These are phyloP conservation scores for Tillandsia leiboldiana DNA, from an alignment of 176 grass and related monocot genomes.

Conservation along the genomic window DNA sequence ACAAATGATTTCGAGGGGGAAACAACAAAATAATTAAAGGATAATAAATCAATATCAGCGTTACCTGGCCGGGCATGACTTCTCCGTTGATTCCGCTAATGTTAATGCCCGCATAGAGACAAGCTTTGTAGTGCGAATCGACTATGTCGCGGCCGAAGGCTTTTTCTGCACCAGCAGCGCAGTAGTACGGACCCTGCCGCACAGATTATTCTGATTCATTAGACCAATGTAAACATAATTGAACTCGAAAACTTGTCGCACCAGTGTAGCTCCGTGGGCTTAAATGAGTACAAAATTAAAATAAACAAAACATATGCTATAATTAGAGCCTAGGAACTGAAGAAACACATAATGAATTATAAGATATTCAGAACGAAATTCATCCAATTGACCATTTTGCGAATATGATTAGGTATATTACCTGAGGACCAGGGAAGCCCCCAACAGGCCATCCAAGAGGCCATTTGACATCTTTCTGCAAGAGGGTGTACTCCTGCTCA, in stretches of 20 bases:
- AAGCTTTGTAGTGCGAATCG: conserved; percentile 92
- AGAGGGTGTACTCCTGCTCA: conserved; percentile 98
- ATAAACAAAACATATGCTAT: no score
- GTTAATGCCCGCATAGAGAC: conserved; percentile 76
- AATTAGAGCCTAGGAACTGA: no score
- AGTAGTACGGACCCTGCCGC: conserved; percentile 89
- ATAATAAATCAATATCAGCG: background rate
- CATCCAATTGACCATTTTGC: background rate
- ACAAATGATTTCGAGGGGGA: background rate
- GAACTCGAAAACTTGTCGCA: background rate
- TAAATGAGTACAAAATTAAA: no score
- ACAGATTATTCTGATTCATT: background rate
- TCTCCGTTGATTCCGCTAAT: conserved; percentile 98
- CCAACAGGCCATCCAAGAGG: conserved; percentile 94
- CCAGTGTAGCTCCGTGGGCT: no score
- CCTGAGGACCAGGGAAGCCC: conserved; percentile 94
- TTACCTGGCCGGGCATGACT: conserved; percentile 98
- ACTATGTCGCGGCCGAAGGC: conserved; percentile 91
- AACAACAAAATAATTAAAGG: background rate
- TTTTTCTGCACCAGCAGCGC: conserved; percentile 68
- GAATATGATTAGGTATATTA: conserved; percentile 10
- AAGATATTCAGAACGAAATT: background rate
- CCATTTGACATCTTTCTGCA: conserved; percentile 92
- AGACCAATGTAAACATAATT: background rate
- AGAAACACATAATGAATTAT: no score